Evolutionary conservation across 129 eudicot species (phyloP), one percentile per base, ranked within the genome.

Genomic region (Erigeron canadensis): DNA sequence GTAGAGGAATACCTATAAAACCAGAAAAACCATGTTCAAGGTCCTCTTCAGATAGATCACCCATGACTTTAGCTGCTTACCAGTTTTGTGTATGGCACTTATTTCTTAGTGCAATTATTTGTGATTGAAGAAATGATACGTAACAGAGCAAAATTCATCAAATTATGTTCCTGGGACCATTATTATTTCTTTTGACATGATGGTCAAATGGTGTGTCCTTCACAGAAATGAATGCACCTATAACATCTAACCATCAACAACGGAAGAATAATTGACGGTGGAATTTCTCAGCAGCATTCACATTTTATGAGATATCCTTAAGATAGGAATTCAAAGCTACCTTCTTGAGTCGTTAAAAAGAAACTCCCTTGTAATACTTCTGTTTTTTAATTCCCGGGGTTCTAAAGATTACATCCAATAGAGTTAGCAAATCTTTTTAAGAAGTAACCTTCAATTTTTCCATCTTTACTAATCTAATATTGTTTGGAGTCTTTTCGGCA

Each of bases 1-100:
- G 85, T 72, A 95, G 99, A 79, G 99, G 97, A 47, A 90, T 65
- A 74, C 99, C 99, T 95, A 84, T 74, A 45, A 84, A 86, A 86
- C 38, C 54, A 81, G 40, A 81, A 79, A 12, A 70, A 69, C 50
- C 50, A 67, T 55, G 15, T 73, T 42, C 23, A 56, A 75, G 47
- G 28, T 55, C 38, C 45, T 60, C 73, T 48, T 70, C 59, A 44
- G 61, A 65, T 65, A 64, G 18, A 53, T 51, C 62, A 70, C 50
- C 43, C 59, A 64, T 41, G 70, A 28, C 38, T 48, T 21, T 60
- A 63, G 69, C 55, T 56, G 70, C 63, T 41, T 50, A 45, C 9
- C 34, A 41, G 19, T 59, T 34, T 3, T 59, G 70, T 10, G 34
- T 10, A 59, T 13, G 28, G 7, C 40, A 19, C 15, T 21, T n/a